phyloP scores from a whole-genome alignment of 2,329 filamentous ascomycete genomes.

The Trichoderma aggressivum region DNA sequence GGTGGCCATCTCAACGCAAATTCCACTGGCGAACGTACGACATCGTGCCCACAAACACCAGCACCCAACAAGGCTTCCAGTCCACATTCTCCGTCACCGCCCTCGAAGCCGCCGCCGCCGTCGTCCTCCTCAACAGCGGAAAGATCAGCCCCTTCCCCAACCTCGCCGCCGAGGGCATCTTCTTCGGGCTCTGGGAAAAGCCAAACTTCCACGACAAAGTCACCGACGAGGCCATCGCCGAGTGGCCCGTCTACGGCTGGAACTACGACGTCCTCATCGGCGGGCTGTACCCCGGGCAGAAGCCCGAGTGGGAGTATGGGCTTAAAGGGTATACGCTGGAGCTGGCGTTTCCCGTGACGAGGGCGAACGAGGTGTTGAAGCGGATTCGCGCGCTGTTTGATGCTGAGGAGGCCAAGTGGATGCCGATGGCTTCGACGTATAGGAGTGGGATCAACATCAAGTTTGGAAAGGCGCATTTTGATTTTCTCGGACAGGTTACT shows the following conservation, averaged over 20 bases:
- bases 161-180: slow-evolving; percentile 47
- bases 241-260: slow-evolving; percentile 52
- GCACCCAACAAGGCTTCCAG: slow-evolving; percentile 47
- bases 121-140: slow-evolving; percentile 44
- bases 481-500: slow-evolving; percentile 49
- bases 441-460: slow-evolving; percentile 52
- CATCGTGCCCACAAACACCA: slow-evolving; percentile 38
- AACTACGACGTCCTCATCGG: slow-evolving; percentile 54
- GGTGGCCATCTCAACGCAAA: slow-evolving; percentile 50
- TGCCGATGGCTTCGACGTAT: slow-evolving; percentile 49
- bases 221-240: slow-evolving; percentile 39
- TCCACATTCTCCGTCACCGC: slow-evolving; percentile 49
- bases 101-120: slow-evolving; percentile 40
- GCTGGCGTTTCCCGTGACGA: slow-evolving; percentile 49
- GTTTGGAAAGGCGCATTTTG: slow-evolving; percentile 47
- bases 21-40: slow-evolving; percentile 55
- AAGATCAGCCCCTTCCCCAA: slow-evolving; percentile 47
- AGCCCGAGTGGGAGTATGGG: slow-evolving; percentile 48
- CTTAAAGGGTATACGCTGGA: slow-evolving; percentile 48
- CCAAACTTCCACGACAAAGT: slow-evolving; percentile 53
- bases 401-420: slow-evolving; percentile 41
- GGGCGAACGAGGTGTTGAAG: slow-evolving; percentile 46
- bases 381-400: slow-evolving; percentile 48
- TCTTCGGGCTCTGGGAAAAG: slow-evolving; percentile 47
- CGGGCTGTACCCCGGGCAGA: slow-evolving; percentile 46